Evolutionary conservation across 495 filamentous ascomycete genomes (phyloP), one percentile per base, ranked within the genome.

Genomic region (Niebla homalea): DNA sequence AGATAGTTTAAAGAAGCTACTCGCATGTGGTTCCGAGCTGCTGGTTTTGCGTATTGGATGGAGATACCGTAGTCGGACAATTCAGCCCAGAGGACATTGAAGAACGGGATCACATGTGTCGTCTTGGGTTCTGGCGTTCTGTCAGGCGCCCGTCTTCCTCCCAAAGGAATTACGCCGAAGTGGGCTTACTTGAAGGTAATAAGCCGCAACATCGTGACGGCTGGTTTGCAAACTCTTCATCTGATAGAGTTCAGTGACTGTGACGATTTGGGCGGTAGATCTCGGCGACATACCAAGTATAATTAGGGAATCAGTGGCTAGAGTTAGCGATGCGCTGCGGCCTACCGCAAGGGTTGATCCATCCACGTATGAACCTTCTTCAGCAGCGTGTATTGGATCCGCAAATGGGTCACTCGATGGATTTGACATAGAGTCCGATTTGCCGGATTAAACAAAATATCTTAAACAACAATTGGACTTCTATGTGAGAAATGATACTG

Each of bases 41-140:
- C 60, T 5, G 70, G 66, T 21, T 71, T 63, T 10, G 88, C 89
- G 64, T 86, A 95, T 44, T 83, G 78, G 56, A 98, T 81, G 12
- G 72, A 74, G 20, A 98, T 63, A n/a, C 76, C 73, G 41, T 70
- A 73, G 10, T 71, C 66, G 11, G 67, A 71, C 47, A 76, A 60
- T 53, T 87, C 79, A 19, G 83, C 87, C 77, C 85, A 93, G 29
- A 98, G 80, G 37, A 98, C 66, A 61, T 94, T 84, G 66, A 84
- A 88, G 48, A 89, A 80, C 0, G 84, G 80, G 14, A 96, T 84
- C 42, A 67, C 70, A 60, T 71, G 67, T 3, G 67, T 72, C 22
- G 60, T 61, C 36, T 67, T 66, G 35, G 66, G 54, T 45, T 62
- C 59, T 60, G 55, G 26, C n/a, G 26, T 36, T 16, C 46, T 32